Conservation (phyloP, 306 rosid genomes). For the Begonia loranthoides region DNA sequence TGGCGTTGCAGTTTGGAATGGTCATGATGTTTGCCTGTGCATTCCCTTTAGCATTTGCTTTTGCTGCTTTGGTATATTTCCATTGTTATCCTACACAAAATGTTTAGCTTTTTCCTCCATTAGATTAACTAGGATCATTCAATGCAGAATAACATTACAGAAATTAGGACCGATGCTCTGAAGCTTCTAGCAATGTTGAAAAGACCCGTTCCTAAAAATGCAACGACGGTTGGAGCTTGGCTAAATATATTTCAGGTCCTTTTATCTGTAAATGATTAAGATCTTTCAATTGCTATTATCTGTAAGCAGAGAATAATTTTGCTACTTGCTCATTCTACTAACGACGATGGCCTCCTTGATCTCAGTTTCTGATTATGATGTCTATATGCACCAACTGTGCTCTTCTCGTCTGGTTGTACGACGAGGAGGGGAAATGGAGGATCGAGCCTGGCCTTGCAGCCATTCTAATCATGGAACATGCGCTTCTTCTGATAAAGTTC, state of each 20-base stretch:
- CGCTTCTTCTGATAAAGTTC: constrained; percentile 70
- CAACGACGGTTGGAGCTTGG: constrained; percentile 92
- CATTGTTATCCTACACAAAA: constrained; percentile 1
- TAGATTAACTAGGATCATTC: neutral
- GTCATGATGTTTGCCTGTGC: constrained; percentile 98
- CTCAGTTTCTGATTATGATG: constrained; percentile 68
- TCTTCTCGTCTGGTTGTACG: constrained; percentile 80
- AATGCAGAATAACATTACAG: constrained; percentile 79
- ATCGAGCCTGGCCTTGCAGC: constrained; percentile 96
- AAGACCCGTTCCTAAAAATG: constrained; percentile 79
- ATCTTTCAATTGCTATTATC: too few relatives aligned
- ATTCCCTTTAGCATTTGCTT: constrained; percentile 83
- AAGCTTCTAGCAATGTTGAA: constrained; percentile 77
- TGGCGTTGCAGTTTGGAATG: constrained; percentile 95
- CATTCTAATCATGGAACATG: constrained; percentile 80
- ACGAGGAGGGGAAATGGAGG: constrained; percentile 88
- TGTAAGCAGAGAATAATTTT: too few relatives aligned
- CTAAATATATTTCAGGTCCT: constrained; percentile 87
- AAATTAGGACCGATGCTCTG: constrained; percentile 89
- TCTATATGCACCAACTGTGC: constrained; percentile 97
- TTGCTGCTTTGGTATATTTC: constrained; percentile 59
- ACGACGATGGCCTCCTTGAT: constrained; percentile 4
- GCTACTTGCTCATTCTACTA: too few relatives aligned
- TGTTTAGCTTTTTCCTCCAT: constrained; percentile 6
- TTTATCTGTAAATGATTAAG: neutral